Conservation (phyloP, 768 basidiomycete species). For the Lepiota venenata region DNA sequence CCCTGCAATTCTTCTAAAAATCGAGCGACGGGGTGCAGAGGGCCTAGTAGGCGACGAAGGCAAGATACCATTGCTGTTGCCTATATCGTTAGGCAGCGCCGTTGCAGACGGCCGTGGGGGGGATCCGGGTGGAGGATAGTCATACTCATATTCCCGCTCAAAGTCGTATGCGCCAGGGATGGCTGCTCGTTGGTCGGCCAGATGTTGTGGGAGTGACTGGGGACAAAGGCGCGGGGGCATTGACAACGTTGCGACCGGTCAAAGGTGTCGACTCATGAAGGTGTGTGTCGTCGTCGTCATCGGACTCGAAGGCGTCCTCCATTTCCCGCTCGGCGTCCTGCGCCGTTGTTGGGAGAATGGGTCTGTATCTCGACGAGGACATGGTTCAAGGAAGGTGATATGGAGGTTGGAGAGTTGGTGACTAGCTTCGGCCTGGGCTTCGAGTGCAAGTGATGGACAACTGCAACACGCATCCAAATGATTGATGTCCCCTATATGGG, state of each 20-base stretch:
- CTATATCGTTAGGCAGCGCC: slow-evolving; percentile 63
- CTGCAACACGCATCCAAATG: not conserved
- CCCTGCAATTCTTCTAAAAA: slow-evolving; percentile 58
- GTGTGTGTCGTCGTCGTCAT: slow-evolving; percentile 51
- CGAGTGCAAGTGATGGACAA: not conserved
- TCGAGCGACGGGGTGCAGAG: slow-evolving; percentile 39
- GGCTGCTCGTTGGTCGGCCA: slow-evolving; percentile 17
- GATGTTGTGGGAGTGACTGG: slow-evolving; percentile 11
- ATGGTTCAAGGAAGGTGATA: not conserved
- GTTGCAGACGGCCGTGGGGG: slow-evolving; percentile 57
- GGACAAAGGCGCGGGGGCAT: slow-evolving; percentile 13
- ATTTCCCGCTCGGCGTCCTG: slow-evolving; percentile 58
- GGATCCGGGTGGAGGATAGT: slow-evolving; percentile 75
- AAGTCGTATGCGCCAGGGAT: slow-evolving; percentile 68
- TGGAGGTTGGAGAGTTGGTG: not conserved
- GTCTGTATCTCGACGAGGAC: slow-evolving; percentile 7
- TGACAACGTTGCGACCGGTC: slow-evolving; percentile 17
- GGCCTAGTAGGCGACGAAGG: slow-evolving; percentile 44
- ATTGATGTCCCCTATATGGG: slow-evolving; percentile 7
- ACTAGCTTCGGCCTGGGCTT: not conserved
- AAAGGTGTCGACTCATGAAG: slow-evolving; percentile 34
- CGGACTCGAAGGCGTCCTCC: slow-evolving; percentile 72
- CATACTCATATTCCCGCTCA: slow-evolving; percentile 74
- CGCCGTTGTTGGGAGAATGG: slow-evolving; percentile 30
- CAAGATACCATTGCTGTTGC: slow-evolving; percentile 69